A percentile compares a stretch with the other conserved stretches of the same genome.
Evolutionary conservation across 352 stramenopile species (phyloP).

Genomic region (Pythium apleroticum): DNA sequence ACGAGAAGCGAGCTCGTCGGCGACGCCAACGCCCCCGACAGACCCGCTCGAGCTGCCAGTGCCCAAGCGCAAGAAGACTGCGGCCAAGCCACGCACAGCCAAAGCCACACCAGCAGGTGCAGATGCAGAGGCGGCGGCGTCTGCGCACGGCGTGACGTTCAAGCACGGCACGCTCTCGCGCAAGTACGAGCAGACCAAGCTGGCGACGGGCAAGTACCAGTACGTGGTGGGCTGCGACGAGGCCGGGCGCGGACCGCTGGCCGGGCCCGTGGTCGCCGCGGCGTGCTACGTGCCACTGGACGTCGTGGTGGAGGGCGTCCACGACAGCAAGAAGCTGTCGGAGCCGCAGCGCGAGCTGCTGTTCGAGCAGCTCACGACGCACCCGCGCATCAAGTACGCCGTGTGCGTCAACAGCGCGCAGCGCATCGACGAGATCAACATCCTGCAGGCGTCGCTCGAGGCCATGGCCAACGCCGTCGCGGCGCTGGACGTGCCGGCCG

Average conservation of each 20-base stretch:
- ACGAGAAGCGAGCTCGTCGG: neutral
- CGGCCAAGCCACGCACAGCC: neutral
- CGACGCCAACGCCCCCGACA: neutral
- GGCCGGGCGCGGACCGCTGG: conserved; percentile 93
- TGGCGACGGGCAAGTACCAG: conserved; percentile 50
- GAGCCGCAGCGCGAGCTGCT: conserved; percentile 92
- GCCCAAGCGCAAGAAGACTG: conserved; percentile 9
- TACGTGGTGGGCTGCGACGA: conserved; percentile 95
- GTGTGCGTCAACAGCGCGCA: conserved; percentile 75
- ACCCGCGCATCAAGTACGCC: conserved; percentile 84
- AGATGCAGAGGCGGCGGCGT: neutral
- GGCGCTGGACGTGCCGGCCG: conserved; percentile 37
- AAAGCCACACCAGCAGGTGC: neutral
- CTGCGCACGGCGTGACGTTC: conserved; percentile 28
- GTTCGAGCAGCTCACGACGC: conserved; percentile 84
- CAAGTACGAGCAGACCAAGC: conserved; percentile 49
- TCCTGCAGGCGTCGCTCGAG: conserved; percentile 96
- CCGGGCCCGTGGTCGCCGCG: conserved; percentile 86
- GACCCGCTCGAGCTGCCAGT: neutral
- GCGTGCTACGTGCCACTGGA: conserved; percentile 71
- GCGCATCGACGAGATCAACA: conserved; percentile 99
- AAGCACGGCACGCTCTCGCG: conserved; percentile 56
- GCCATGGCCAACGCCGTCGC: conserved; percentile 92
- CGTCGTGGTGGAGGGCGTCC: conserved; percentile 86
- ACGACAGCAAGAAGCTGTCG: conserved; percentile 96